Percentiles rank a stretch among this genome's conserved stretches.
phyloP scores from a whole-genome alignment of 2,329 filamentous ascomycete species.

The Neoarthrinium moseri region DNA sequence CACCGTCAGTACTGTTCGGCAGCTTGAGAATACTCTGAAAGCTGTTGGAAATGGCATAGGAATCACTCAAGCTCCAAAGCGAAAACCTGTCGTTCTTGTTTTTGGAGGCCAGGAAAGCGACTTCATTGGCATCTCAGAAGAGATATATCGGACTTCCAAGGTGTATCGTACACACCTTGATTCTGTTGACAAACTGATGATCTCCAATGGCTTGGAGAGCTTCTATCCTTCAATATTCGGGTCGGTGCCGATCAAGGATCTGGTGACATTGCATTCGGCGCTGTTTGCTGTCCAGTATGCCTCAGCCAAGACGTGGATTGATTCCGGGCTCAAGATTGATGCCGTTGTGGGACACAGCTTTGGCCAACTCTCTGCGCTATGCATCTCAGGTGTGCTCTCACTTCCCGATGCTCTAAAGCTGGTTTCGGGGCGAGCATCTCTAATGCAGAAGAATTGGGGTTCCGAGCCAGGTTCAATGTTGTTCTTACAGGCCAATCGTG shows the following conservation, averaged over 20 bases:
- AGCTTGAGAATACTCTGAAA: neutral
- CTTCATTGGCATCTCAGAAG: neutral
- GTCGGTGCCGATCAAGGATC: slow-evolving; percentile 16
- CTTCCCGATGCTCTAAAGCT: slow-evolving; percentile 5
- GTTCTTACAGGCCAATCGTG: neutral
- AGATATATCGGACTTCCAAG: neutral
- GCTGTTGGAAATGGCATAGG: too few species aligned
- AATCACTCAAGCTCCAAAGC: too few species aligned
- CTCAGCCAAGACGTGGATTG: slow-evolving; percentile 32
- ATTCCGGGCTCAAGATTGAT: slow-evolving; percentile 26
- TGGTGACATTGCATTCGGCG: slow-evolving; percentile 31
- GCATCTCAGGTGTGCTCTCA: neutral
- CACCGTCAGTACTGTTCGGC: neutral
- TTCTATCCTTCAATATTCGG: slow-evolving; percentile 30
- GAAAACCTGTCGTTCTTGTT: slow-evolving; percentile 1
- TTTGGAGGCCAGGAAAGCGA: slow-evolving; percentile 2
- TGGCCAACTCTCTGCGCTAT: slow-evolving; percentile 35
- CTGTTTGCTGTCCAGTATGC: slow-evolving; percentile 39
- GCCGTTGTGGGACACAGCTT: slow-evolving; percentile 38
- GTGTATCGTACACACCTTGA: slow-evolving; percentile 3
- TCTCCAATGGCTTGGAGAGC: neutral
- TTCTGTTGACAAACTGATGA: neutral
- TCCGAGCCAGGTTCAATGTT: slow-evolving; percentile 8
- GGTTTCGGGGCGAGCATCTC: neutral
- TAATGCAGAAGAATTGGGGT: slow-evolving; percentile 8